Base-by-base conservation (phyloP, 106 monocot species). In the Agapanthus africanus region DNA sequence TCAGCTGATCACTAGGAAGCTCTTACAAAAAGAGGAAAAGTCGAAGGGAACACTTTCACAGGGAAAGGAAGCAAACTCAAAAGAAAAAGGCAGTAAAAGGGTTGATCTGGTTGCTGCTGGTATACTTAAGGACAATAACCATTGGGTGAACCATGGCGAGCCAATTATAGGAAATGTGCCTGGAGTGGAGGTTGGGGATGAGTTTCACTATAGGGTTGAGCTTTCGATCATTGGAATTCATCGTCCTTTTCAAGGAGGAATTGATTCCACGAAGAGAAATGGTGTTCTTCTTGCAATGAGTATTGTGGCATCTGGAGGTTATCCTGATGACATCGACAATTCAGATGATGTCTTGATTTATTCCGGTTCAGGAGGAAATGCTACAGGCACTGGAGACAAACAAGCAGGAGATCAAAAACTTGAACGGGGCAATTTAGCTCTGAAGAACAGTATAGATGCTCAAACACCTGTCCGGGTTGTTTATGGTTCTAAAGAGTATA, bases 101-200 rank as follows among this genome's bases (percentile, higher is more conserved):
- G 10, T 31, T 13, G 11, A 59, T 59, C 25, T 9, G 4, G 30
- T 31, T 28, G 10, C 19, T 59, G 59, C 76, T 47, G 8, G 10
- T 5, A 79, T 84, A 41, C 80, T 86, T 23, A 91, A 86, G 67
- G 66, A 76, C n/a, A 74, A 66, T 41, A 74, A 81, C 23, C 65
- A 70, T 13, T 81, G 72, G 74, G 76, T 77, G 41, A 86, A 82
- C 44, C 31, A 32, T 51, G 79, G 79, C 40, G 76, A 80, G 35
- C 72, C 80, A 11, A 79, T 82, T 27, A 32, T 91, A 65, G 95
- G 91, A 37, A 1, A 39, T 51, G 82, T 97, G 6, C 86, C 83
- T 63, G 94, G 94, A 38, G 88, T 89, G 30, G 92, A 97, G 79
- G 74, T 97, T 74, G 95, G 95, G 2, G 95, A 97, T 79, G 86